These are phyloP conservation scores for Oenanthe sinensis DNA, from an alignment of 129 eudicot species.

Conservation along the genomic window DNA sequence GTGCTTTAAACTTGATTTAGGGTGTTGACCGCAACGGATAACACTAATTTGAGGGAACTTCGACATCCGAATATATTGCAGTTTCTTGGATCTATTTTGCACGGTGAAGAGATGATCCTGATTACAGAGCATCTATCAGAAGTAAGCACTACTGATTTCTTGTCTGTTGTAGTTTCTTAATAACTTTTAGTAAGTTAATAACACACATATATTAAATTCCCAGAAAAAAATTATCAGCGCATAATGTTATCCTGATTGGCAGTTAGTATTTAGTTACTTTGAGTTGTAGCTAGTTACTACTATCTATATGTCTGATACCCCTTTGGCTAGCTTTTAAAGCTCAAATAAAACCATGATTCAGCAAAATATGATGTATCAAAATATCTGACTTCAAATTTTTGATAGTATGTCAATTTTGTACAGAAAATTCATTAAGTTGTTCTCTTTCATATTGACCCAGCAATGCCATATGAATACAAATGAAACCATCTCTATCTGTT, in stretches of 20 bases:
- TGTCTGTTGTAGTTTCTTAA: neutral
- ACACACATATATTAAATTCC: neutral
- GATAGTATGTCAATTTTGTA: neutral
- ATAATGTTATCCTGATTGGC: neutral
- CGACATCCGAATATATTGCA: conserved; percentile 73
- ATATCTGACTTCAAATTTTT: neutral
- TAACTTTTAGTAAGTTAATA: neutral
- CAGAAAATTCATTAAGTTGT: neutral
- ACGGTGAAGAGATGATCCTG: conserved; percentile 59
- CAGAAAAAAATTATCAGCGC: neutral
- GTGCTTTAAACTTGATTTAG: conserved; percentile 23
- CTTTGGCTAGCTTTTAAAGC: neutral
- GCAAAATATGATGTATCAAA: neutral
- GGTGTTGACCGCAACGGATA: conserved; percentile 59
- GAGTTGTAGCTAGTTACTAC: neutral
- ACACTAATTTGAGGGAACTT: conserved; percentile 54
- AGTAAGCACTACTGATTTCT: conserved; percentile 25
- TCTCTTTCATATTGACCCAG: neutral
- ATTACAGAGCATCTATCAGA: conserved; percentile 59
- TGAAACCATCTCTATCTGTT: conserved; percentile 8
- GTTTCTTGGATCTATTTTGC: conserved; percentile 69
- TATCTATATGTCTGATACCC: neutral
- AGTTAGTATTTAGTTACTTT: neutral
- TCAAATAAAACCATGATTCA: neutral
- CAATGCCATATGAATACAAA: neutral